A percentile compares a stretch with the other conserved stretches of the same genome.
These are phyloP conservation scores for Botrytis cinerea DNA, from an alignment of 2,329 filamentous ascomycete genomes.

Conservation along the genomic window DNA sequence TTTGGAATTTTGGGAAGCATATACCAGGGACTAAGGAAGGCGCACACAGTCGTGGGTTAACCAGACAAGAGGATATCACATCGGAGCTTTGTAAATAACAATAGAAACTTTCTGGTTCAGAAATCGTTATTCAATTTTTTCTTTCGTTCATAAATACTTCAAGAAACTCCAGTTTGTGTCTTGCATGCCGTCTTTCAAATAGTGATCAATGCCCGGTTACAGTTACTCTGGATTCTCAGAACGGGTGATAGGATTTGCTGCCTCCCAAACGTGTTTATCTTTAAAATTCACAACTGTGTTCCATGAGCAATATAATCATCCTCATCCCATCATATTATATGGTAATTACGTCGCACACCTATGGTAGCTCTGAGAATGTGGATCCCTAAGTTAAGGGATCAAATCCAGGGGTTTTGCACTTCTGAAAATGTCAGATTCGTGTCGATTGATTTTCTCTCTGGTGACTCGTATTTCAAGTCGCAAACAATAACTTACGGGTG, in stretches of 20 bases:
- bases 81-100: background rate
- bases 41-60: background rate
- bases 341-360: background rate
- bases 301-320: background rate
- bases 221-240: background rate
- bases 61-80: background rate
- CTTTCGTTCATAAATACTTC: background rate
- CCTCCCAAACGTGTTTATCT: background rate
- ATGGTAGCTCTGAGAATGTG: background rate
- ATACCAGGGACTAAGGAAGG: background rate
- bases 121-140: background rate
- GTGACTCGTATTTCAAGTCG: background rate
- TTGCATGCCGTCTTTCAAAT: background rate
- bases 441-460: background rate
- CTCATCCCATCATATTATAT: background rate
- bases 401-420: accelerated
- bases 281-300: background rate
- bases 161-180: background rate
- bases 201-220: background rate
- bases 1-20: background rate
- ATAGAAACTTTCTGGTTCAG: background rate
- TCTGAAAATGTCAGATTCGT: background rate
- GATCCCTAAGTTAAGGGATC: background rate
- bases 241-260: background rate
- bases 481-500: background rate